A percentile compares a stretch with the other conserved stretches of the same genome.
Evolutionary conservation across 164 flowering plant genomes (phyloP).

Genomic region (Tinospora cordifolia): DNA sequence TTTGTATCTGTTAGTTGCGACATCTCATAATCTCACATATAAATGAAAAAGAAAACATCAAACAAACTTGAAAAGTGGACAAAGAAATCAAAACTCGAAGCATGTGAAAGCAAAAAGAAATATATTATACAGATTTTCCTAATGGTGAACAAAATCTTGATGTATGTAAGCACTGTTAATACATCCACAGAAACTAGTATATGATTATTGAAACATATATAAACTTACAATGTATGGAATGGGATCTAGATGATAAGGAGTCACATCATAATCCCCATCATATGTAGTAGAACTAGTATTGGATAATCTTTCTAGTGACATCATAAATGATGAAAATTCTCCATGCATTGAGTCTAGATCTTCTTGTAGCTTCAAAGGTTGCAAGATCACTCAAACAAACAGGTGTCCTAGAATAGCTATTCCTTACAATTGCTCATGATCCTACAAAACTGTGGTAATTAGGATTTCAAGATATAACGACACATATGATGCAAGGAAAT

Average conservation of each 20-base stretch:
- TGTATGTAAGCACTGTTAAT: neutral
- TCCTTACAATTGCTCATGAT: too few relatives aligned
- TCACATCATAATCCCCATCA: conserved; percentile 39
- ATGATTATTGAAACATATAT: neutral
- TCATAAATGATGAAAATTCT: conserved; percentile 48
- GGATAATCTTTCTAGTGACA: conserved; percentile 42
- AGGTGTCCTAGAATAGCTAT: too few relatives aligned
- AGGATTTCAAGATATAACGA: too few relatives aligned
- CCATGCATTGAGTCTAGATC: conserved; percentile 45
- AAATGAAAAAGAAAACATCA: too few relatives aligned
- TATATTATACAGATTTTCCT: neutral
- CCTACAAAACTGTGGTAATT: too few relatives aligned
- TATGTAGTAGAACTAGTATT: conserved; percentile 19
- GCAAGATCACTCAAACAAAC: too few relatives aligned
- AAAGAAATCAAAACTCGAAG: neutral
- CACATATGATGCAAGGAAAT: too few relatives aligned
- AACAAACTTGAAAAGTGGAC: too few relatives aligned
- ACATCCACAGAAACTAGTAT: neutral
- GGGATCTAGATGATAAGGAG: conserved; percentile 28
- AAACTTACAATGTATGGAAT: conserved; percentile 20
- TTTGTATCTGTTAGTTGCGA: too few relatives aligned
- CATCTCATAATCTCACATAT: too few relatives aligned
- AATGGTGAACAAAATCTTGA: neutral
- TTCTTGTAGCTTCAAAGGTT: conserved; percentile 40
- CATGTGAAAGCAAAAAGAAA: neutral